phyloP scores from a whole-genome alignment of 2,329 filamentous ascomycete genomes.

The Aureobasidium sp. region DNA sequence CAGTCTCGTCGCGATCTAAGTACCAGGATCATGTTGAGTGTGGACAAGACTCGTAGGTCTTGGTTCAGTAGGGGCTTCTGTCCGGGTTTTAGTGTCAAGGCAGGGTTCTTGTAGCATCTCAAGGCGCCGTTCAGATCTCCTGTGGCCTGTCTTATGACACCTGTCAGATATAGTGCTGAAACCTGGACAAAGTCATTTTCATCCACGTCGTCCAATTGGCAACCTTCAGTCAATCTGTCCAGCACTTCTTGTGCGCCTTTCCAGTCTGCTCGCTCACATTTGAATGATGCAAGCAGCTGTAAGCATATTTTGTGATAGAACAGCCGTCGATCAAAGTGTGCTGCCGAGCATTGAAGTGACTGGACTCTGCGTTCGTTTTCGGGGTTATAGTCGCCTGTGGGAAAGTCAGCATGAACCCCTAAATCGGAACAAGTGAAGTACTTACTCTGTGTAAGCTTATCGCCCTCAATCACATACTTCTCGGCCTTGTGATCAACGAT shows the following conservation, averaged over 20 bases:
- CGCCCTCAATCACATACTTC: slow-evolving; percentile 51
- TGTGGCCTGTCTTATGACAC: slow-evolving; percentile 67
- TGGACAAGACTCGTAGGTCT: slow-evolving; percentile 41
- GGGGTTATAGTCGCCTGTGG: slow-evolving; percentile 11
- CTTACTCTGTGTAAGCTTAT: slow-evolving; percentile 44
- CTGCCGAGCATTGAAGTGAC: slow-evolving; percentile 30
- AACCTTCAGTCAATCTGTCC: slow-evolving; percentile 42
- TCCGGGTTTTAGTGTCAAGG: slow-evolving; percentile 47
- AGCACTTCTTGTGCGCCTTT: slow-evolving; percentile 53
- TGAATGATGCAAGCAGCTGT: slow-evolving; percentile 63
- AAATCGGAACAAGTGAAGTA: neutral
- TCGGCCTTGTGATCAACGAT: slow-evolving; percentile 49
- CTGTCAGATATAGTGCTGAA: slow-evolving; percentile 56
- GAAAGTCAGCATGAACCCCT: neutral
- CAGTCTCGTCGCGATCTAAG: slow-evolving; percentile 31
- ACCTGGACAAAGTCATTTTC: slow-evolving; percentile 13
- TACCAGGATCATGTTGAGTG: slow-evolving; percentile 44
- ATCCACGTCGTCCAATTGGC: slow-evolving; percentile 2
- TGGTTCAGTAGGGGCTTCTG: slow-evolving; percentile 26
- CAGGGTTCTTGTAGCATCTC: slow-evolving; percentile 55
- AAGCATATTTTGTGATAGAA: slow-evolving; percentile 62
- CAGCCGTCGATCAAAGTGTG: slow-evolving; percentile 55
- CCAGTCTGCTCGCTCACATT: slow-evolving; percentile 66
- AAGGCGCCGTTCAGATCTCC: slow-evolving; percentile 66
- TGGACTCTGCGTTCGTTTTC: slow-evolving; percentile 15